phyloP scores from a whole-genome alignment of 495 filamentous ascomycete species.

The Aspergillus nidulans region DNA sequence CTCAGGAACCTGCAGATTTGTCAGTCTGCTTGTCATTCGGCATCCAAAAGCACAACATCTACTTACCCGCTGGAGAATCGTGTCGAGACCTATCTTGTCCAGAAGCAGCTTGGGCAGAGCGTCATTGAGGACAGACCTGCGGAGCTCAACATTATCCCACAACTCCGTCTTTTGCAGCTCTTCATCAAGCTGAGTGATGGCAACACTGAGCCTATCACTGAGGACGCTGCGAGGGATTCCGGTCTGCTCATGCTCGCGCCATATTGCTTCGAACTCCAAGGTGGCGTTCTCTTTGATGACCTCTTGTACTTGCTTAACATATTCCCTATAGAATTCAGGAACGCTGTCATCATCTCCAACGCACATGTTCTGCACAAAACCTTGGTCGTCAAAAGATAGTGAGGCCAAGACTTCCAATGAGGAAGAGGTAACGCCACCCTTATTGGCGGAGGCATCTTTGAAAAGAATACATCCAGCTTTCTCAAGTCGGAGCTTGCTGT shows the following conservation, averaged over 20 bases:
- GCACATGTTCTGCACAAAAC: constrained; percentile 93
- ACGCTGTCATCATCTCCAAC: constrained; percentile 68
- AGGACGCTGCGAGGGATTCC: constrained; percentile 74
- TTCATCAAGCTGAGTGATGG: constrained; percentile 93
- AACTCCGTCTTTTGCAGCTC: constrained; percentile 89
- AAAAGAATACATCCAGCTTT: constrained; percentile 88
- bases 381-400: constrained; percentile 83
- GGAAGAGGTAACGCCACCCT: constrained; percentile 97
- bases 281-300: constrained; percentile 84
- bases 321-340: constrained; percentile 85
- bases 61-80: constrained; percentile 72
- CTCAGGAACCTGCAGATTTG: constrained; percentile 64
- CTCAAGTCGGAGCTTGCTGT: constrained; percentile 92
- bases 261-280: constrained; percentile 96
- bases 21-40: constrained; percentile 19
- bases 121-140: constrained; percentile 73
- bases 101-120: constrained; percentile 81
- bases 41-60: not conserved
- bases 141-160: constrained; percentile 78
- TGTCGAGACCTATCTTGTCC: constrained; percentile 84
- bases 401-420: constrained; percentile 94
- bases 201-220: constrained; percentile 80
- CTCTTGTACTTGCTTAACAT: constrained; percentile 86
- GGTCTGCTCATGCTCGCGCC: constrained; percentile 84
- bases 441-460: constrained; percentile 98